Conservation (phyloP, 108 stramenopile species). For the Cyclotella choctawhatcheeana region DNA sequence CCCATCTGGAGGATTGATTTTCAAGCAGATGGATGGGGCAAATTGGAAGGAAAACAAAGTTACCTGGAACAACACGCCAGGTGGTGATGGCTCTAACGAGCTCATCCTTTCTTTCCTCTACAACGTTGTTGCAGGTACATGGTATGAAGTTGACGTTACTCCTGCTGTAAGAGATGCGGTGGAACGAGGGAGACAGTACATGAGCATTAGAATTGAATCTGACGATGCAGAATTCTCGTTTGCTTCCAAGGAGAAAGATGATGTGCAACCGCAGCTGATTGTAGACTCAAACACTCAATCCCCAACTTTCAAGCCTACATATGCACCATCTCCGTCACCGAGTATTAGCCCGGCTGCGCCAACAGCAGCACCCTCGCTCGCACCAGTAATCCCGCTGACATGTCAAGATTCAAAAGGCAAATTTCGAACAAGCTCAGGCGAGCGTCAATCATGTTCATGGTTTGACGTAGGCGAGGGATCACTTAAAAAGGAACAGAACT, state of each 20-base stretch:
- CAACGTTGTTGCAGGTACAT: conserved; percentile 19
- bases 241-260: conserved; percentile 39
- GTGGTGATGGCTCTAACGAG: conserved; percentile 42
- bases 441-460: conserved; percentile 43
- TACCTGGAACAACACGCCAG: conserved; percentile 41
- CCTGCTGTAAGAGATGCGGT: conserved; percentile 45
- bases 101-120: conserved; percentile 37
- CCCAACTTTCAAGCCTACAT: conserved; percentile 27
- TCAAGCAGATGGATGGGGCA: conserved; percentile 36
- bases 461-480: conserved; percentile 30
- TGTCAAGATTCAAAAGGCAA: conserved; percentile 33
- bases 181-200: conserved; percentile 12
- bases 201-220: conserved; percentile 40
- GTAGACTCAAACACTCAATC: conserved; percentile 29
- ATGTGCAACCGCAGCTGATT: conserved; percentile 33
- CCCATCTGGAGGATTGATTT: conserved; percentile 31
- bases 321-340: conserved; percentile 8
- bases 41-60: conserved; percentile 33
- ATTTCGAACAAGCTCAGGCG: conserved; percentile 32
- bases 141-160: conserved; percentile 47
- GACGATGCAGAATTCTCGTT: conserved; percentile 30
- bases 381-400: conserved; percentile 15
- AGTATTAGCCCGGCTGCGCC: conserved; percentile 12
- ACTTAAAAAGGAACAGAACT: conserved; percentile 41
- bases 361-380: not conserved